These are phyloP conservation scores for Sporisorium exsertum DNA, from an alignment of 1,284 basidiomycete species.

Conservation along the genomic window DNA sequence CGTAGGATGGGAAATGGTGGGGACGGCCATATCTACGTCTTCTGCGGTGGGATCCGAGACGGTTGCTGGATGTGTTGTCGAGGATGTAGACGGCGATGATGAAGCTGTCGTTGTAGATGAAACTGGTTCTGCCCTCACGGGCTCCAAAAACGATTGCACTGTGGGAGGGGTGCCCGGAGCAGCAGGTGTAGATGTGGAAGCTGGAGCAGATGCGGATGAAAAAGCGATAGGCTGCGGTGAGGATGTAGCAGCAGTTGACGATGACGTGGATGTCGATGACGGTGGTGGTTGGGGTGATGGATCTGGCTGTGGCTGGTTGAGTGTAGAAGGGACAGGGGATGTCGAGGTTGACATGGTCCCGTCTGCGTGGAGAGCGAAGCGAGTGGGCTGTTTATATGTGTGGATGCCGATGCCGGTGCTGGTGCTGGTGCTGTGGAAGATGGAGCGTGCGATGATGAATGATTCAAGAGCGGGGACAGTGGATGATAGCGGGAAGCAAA, in stretches of 20 bases:
- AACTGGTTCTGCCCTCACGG: conserved; percentile 7
- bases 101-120: conserved; percentile 4
- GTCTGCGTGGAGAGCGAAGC: neutral
- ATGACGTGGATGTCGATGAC: neutral
- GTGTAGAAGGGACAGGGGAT: conserved; percentile 16
- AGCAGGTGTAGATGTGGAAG: conserved; percentile 1
- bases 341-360: conserved; percentile 35
- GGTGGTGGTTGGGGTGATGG: neutral
- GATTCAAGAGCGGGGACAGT: neutral
- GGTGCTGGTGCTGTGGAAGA: conserved; percentile 2
- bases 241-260: conserved; percentile 1
- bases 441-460: neutral
- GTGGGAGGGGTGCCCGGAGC: neutral
- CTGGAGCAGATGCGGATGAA: conserved; percentile 1
- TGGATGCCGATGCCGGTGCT: neutral
- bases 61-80: conserved; percentile 9
- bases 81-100: neutral
- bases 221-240: neutral
- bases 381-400: neutral
- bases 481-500: neutral
- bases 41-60: conserved; percentile 23
- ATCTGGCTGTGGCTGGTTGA: neutral
- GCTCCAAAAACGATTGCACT: conserved; percentile 1
- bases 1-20: conserved; percentile 23
- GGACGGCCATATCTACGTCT: conserved; percentile 34